A percentile compares a stretch with the other conserved stretches of the same genome.
These are phyloP conservation scores for Pseudocercospora eumusae DNA, from an alignment of 2,329 filamentous ascomycete genomes.

Conservation along the genomic window DNA sequence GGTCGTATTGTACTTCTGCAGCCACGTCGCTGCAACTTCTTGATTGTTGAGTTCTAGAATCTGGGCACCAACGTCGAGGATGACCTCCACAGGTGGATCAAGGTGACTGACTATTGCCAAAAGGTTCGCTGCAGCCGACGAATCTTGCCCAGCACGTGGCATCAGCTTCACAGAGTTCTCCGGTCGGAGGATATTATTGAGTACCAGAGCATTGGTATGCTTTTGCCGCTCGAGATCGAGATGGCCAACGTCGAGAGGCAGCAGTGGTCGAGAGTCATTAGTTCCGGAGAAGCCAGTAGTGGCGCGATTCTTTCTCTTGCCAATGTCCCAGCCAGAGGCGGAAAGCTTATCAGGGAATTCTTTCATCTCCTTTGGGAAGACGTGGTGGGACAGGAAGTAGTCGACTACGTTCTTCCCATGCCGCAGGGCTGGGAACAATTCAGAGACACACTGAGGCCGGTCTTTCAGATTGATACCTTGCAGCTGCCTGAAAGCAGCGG, in stretches of 20 bases:
- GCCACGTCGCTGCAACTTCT: constrained; percentile 57
- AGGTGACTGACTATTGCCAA: constrained; percentile 49
- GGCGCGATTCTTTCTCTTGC: constrained; percentile 51
- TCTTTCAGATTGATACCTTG: constrained; percentile 36
- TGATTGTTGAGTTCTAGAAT: constrained; percentile 65
- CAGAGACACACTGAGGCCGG: constrained; percentile 21
- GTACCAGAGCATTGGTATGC: constrained; percentile 68
- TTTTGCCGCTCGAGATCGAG: constrained; percentile 58
- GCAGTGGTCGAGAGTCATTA: constrained; percentile 62
- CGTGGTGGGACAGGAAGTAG: constrained; percentile 66
- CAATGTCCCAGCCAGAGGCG: constrained; percentile 68
- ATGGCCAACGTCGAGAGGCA: constrained; percentile 65
- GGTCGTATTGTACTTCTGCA: constrained; percentile 39
- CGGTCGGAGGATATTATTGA: constrained; percentile 58
- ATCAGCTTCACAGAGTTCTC: constrained; percentile 50
- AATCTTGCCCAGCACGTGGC: background rate
- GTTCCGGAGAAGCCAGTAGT: constrained; percentile 74
- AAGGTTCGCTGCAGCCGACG: constrained; percentile 39
- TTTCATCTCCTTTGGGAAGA: constrained; percentile 66
- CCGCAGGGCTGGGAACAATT: constrained; percentile 47
- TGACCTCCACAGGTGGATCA: constrained; percentile 53
- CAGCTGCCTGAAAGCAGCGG: constrained; percentile 26
- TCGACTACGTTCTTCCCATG: constrained; percentile 61
- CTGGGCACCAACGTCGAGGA: constrained; percentile 71
- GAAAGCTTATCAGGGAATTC: constrained; percentile 66